phyloP scores from a whole-genome alignment of 371 early-diverging fungal species.

The Rhizomucor miehei region DNA sequence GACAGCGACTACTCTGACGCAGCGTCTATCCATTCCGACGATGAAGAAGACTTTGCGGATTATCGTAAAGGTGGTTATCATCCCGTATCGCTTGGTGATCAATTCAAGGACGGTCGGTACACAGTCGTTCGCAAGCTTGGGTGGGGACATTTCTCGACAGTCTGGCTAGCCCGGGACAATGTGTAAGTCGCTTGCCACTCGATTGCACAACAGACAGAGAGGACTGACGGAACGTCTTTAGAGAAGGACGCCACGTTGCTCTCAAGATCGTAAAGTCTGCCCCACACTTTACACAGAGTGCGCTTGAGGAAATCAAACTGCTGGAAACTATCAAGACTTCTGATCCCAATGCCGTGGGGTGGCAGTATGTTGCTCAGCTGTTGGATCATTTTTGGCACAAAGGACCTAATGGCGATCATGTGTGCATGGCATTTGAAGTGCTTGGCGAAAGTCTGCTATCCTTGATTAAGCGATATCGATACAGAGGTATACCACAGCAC shows the following conservation, averaged over 20 bases:
- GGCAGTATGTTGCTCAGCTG: conserved; percentile 77
- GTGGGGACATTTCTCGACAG: conserved; percentile 98
- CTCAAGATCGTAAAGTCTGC: conserved; percentile 97
- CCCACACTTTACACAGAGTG: conserved; percentile 92
- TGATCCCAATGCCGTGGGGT: conserved; percentile 56
- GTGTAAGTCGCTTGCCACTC: conserved; percentile 45
- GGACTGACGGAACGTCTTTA: no score
- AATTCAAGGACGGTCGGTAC: conserved; percentile 80
- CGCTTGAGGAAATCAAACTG: conserved; percentile 93
- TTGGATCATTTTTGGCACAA: conserved; percentile 85
- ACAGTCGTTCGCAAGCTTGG: conserved; percentile 88
- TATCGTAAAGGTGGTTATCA: conserved; percentile 95
- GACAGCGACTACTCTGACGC: conserved; percentile 20
- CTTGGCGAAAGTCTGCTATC: conserved; percentile 92
- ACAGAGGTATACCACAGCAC: conserved; percentile 77
- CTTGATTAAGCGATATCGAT: conserved; percentile 70
- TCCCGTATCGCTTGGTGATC: conserved; percentile 82
- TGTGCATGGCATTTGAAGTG: conserved; percentile 97
- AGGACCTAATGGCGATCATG: conserved; percentile 92
- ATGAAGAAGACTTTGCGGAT: conserved; percentile 89
- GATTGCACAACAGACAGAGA: background rate
- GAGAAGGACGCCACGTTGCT: conserved; percentile 79
- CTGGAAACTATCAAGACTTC: conserved; percentile 72
- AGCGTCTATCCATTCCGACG: conserved; percentile 49
- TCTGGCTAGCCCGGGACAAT: conserved; percentile 88